A percentile compares a stretch with the other conserved stretches of the same genome.
phyloP scores from a whole-genome alignment of 139 green algal genomes.

The Coccomyxa sp. region DNA sequence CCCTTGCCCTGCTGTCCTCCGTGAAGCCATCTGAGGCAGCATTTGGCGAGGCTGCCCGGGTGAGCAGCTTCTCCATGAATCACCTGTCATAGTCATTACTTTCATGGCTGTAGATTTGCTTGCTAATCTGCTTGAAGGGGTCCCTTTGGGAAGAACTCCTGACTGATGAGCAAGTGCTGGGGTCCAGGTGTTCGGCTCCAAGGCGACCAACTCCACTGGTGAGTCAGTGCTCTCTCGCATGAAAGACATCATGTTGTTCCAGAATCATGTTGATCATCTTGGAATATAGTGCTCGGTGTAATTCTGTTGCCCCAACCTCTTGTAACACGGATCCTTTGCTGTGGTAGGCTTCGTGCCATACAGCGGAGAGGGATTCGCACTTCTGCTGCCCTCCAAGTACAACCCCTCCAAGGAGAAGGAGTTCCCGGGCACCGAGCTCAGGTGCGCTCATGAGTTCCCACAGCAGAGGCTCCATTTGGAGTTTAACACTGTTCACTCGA shows the following conservation, averaged over 20 bases:
- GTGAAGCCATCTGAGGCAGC: conserved; percentile 59
- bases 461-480: too few relatives aligned
- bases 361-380: conserved; percentile 84
- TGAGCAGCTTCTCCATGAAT: background rate
- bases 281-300: background rate
- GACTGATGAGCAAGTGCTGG: background rate
- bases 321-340: too few relatives aligned
- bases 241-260: background rate
- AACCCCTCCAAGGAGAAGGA: conserved; percentile 92
- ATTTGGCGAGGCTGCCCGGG: conserved; percentile 86
- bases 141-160: background rate
- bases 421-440: conserved; percentile 57
- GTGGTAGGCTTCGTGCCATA: conserved; percentile 83
- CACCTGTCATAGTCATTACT: background rate
- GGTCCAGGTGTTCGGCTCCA: conserved; percentile 66
- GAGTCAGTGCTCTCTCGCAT: background rate
- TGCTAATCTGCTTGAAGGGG: background rate
- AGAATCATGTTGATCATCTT: background rate
- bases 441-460: conserved; percentile 8
- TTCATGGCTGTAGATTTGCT: background rate
- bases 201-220: conserved; percentile 78
- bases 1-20: conserved; percentile 50
- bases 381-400: conserved; percentile 94
- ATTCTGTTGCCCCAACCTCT: background rate
- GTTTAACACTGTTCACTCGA: too few relatives aligned